Evolutionary conservation across 495 filamentous ascomycete genomes (phyloP).

Genomic region (Penicillium cinerascens): DNA sequence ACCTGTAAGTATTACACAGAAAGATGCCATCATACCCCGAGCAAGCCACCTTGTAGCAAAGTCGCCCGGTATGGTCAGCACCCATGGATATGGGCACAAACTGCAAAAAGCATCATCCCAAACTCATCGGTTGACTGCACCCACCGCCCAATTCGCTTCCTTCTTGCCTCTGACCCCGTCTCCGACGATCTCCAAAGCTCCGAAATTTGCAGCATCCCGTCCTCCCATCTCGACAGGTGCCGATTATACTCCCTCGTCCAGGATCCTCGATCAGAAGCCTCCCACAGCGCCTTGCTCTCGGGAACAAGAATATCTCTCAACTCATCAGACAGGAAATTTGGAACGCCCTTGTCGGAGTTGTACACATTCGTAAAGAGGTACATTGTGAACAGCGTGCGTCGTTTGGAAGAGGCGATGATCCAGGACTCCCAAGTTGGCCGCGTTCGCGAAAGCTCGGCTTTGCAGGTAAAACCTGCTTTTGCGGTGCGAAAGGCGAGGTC

Average conservation of each 20-base stretch:
- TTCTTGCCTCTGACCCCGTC: conserved; percentile 7
- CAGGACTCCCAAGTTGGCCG: conserved; percentile 48
- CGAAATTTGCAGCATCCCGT: conserved; percentile 35
- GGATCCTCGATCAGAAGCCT: conserved; percentile 22
- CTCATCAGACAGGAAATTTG: conserved; percentile 41
- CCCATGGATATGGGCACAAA: conserved; percentile 29
- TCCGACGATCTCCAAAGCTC: conserved; percentile 38
- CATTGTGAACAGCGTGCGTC: conserved; percentile 43
- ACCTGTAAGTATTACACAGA: too few relatives aligned
- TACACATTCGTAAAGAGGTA: conserved; percentile 49
- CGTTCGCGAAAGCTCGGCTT: conserved; percentile 29
- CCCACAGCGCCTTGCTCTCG: conserved; percentile 36
- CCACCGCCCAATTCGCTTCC: conserved; percentile 26
- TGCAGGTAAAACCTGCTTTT: conserved; percentile 36
- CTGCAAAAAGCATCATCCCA: conserved; percentile 29
- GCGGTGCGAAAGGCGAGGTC: conserved; percentile 42
- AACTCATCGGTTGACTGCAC: conserved; percentile 26
- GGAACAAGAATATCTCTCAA: conserved; percentile 30
- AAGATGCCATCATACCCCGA: too few relatives aligned
- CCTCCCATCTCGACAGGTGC: conserved; percentile 36
- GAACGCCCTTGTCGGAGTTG: conserved; percentile 33
- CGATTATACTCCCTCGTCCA: conserved; percentile 42
- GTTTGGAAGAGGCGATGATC: conserved; percentile 45
- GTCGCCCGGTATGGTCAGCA: conserved; percentile 11
- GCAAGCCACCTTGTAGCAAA: too few relatives aligned